These are phyloP conservation scores for Candida broadrunensis DNA, from an alignment of 805 yeast species.

Conservation along the genomic window DNA sequence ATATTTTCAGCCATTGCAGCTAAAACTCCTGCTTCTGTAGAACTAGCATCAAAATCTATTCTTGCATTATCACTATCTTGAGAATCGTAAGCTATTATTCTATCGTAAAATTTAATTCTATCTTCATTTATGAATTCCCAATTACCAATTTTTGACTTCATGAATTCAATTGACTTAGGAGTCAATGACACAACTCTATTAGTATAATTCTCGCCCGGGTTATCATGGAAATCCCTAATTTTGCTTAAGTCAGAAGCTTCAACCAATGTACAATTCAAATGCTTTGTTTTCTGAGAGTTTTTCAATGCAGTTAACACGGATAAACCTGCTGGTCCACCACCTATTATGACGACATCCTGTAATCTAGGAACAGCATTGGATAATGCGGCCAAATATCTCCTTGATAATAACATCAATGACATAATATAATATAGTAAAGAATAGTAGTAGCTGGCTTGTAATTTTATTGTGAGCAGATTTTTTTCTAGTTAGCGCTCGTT, in stretches of 20 bases:
- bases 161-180: constrained; percentile 68
- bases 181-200: constrained; percentile 87
- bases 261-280: constrained; percentile 62
- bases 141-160: constrained; percentile 63
- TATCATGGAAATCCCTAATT: constrained; percentile 43
- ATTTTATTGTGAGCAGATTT: no score
- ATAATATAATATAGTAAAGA: no score
- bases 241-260: constrained; percentile 66
- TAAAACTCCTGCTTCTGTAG: constrained; percentile 32
- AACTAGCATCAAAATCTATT: constrained; percentile 66
- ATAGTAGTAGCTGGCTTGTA: no score
- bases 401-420: no score
- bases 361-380: constrained; percentile 3
- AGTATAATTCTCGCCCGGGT: constrained; percentile 53
- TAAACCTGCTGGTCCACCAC: constrained; percentile 97
- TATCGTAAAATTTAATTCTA: constrained; percentile 77
- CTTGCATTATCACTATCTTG: constrained; percentile 52
- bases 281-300: constrained; percentile 57
- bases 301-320: constrained; percentile 81
- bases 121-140: constrained; percentile 69
- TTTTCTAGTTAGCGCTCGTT: no score
- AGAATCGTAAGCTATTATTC: constrained; percentile 85
- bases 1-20: constrained; percentile 89
- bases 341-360: constrained; percentile 82
- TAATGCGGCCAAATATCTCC: constrained; percentile 1